phyloP scores from a whole-genome alignment of 345 rosid species.

The Lumnitzera littorea region DNA sequence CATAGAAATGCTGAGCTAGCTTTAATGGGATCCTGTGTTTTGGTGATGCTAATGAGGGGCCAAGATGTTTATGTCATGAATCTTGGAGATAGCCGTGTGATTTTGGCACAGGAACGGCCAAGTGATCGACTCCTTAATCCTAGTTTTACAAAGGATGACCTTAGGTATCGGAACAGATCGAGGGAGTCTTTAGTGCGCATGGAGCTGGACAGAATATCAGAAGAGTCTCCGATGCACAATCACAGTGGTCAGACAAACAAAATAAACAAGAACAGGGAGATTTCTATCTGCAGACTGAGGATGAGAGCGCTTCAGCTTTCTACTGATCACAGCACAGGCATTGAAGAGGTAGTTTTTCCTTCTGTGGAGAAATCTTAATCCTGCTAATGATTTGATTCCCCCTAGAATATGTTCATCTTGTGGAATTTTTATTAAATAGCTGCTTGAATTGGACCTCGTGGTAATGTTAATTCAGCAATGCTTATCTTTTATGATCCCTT shows the following conservation, averaged over 20 bases:
- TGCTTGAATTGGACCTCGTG: too few species aligned
- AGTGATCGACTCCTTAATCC: slow-evolving; percentile 70
- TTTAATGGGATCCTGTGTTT: slow-evolving; percentile 93
- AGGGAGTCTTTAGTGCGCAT: slow-evolving; percentile 78
- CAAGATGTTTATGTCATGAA: slow-evolving; percentile 97
- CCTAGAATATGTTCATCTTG: too few species aligned
- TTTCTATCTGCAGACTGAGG: slow-evolving; percentile 72
- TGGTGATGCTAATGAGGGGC: slow-evolving; percentile 93
- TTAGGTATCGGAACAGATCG: slow-evolving; percentile 67
- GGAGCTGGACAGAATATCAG: slow-evolving; percentile 96
- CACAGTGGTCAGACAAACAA: slow-evolving; percentile 58
- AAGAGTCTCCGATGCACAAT: slow-evolving; percentile 90
- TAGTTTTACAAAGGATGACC: slow-evolving; percentile 48
- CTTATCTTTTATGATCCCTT: too few species aligned
- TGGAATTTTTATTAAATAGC: too few species aligned
- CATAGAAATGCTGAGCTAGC: slow-evolving; percentile 89
- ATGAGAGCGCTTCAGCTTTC: slow-evolving; percentile 97
- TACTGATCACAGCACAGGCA: slow-evolving; percentile 85
- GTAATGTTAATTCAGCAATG: too few species aligned
- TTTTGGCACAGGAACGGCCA: slow-evolving; percentile 84
- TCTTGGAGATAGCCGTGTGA: slow-evolving; percentile 87
- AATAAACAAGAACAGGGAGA: slow-evolving; percentile 79
- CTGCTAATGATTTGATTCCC: too few species aligned
- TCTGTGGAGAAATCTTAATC: slow-evolving; percentile 5
- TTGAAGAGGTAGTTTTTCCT: slow-evolving; percentile 57